These are phyloP conservation scores for Mycena capillaripes DNA, from an alignment of 768 basidiomycete genomes.

Conservation along the genomic window DNA sequence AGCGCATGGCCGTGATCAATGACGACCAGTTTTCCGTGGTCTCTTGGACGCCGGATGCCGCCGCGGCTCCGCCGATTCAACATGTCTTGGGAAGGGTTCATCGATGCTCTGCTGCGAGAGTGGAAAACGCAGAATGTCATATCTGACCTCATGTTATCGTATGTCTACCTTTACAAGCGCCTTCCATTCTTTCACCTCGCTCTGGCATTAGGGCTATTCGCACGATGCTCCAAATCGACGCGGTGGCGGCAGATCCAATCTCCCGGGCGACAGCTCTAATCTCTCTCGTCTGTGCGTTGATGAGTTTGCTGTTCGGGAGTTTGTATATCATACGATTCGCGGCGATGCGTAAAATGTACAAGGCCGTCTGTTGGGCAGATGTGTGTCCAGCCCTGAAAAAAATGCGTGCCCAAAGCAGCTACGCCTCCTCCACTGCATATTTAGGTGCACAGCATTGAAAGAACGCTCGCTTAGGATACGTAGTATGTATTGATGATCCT, in stretches of 20 bases:
- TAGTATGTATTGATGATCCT: no score
- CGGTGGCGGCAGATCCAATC: conserved; percentile 64
- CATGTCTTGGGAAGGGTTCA: conserved; percentile 40
- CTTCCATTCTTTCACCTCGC: no score
- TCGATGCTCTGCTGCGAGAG: conserved; percentile 30
- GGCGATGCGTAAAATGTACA: conserved; percentile 75
- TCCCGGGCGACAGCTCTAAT: conserved; percentile 69
- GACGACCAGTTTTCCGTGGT: conserved; percentile 24
- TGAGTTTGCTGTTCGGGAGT: conserved; percentile 76
- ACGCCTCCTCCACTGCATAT: no score
- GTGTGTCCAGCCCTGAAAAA: no score
- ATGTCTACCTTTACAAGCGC: background rate
- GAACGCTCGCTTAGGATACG: no score
- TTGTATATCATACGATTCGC: conserved; percentile 75
- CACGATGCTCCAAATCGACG: conserved; percentile 50
- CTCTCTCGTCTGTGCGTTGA: conserved; percentile 70
- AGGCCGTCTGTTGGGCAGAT: conserved; percentile 74
- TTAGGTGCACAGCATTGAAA: no score
- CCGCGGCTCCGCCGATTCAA: no score
- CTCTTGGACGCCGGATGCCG: no score
- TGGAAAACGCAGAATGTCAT: conserved; percentile 35
- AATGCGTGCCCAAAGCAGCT: no score
- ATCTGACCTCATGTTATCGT: conserved; percentile 32
- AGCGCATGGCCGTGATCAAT: conserved; percentile 20
- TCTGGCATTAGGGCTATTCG: conserved; percentile 47